phyloP scores from a whole-genome alignment of 306 rosid species.

The Lithocarpus polystachyus region DNA sequence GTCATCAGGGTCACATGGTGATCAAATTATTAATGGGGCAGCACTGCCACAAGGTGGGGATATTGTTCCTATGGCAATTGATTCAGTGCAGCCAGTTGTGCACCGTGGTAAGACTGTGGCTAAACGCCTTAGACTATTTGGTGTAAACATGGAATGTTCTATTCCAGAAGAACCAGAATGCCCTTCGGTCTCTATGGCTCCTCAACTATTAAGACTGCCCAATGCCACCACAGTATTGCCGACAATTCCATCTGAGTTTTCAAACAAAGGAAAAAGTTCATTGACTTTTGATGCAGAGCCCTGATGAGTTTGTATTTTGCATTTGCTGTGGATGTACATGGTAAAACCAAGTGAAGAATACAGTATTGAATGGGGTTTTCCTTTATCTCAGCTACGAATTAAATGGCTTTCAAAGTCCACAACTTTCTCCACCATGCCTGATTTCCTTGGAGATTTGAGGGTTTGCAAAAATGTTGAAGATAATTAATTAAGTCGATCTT shows the following conservation, averaged over 20 bases:
- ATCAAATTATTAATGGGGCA: slow-evolving; percentile 6
- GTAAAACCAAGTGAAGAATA: slow-evolving; percentile 30
- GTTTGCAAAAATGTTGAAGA: too few species aligned
- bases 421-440: not conserved
- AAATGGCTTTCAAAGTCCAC: slow-evolving; percentile 22
- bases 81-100: slow-evolving; percentile 41
- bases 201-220: slow-evolving; percentile 40
- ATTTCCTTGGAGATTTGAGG: not conserved
- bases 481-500: too few species aligned
- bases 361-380: not conserved
- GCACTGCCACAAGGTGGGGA: slow-evolving; percentile 25
- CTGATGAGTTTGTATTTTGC: slow-evolving; percentile 26
- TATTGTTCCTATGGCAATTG: slow-evolving; percentile 37
- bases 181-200: slow-evolving; percentile 22
- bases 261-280: slow-evolving; percentile 48
- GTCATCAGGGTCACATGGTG: slow-evolving; percentile 17
- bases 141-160: slow-evolving; percentile 81
- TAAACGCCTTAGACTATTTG: slow-evolving; percentile 63
- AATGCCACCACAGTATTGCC: slow-evolving; percentile 30
- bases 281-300: slow-evolving; percentile 55
- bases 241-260: slow-evolving; percentile 40
- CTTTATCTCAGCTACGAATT: slow-evolving; percentile 8
- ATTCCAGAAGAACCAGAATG: slow-evolving; percentile 33
- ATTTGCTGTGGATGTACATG: slow-evolving; percentile 14
- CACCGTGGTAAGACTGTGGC: slow-evolving; percentile 10